Percentiles rank a stretch among this genome's conserved stretches.
Evolutionary conservation across 148 eudicot genomes (phyloP).

Genomic region (Camellia sinensis): DNA sequence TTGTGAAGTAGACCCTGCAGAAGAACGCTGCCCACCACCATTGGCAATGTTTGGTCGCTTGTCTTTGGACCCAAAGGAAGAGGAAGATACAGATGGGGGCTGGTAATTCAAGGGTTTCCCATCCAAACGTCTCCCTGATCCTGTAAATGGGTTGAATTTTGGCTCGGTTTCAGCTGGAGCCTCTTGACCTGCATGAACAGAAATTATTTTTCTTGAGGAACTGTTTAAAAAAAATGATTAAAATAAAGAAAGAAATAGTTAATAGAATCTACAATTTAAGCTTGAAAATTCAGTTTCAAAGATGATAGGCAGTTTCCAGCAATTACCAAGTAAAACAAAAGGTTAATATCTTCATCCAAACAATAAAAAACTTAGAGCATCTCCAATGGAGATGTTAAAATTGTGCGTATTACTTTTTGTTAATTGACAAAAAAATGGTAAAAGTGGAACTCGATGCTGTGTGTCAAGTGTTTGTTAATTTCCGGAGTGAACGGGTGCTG

Average conservation of each 20-base stretch:
- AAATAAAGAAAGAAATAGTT: not conserved
- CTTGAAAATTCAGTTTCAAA: not conserved
- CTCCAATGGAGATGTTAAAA: too few relatives aligned
- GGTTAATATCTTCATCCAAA: not conserved
- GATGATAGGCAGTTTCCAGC: not conserved
- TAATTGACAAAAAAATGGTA: too few relatives aligned
- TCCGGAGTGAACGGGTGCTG: too few relatives aligned
- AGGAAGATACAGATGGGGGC: slow-evolving; percentile 46
- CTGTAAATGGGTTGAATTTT: slow-evolving; percentile 81
- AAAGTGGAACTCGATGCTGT: too few relatives aligned
- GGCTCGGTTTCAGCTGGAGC: slow-evolving; percentile 59
- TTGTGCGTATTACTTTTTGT: too few relatives aligned
- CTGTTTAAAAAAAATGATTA: slow-evolving; percentile 7
- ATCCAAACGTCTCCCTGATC: slow-evolving; percentile 67
- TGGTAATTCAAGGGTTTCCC: slow-evolving; percentile 54
- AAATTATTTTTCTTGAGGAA: not conserved
- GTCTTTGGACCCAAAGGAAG: slow-evolving; percentile 50
- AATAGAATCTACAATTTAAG: not conserved
- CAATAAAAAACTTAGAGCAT: not conserved
- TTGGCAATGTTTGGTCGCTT: slow-evolving; percentile 42
- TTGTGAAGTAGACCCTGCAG: slow-evolving; percentile 62
- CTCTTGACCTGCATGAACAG: slow-evolving; percentile 46
- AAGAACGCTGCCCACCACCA: slow-evolving; percentile 31
- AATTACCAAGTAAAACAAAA: not conserved
- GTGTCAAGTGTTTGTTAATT: too few relatives aligned